Base-by-base conservation (phyloP, 2,329 filamentous ascomycete species). In the Eutypella sp. region DNA sequence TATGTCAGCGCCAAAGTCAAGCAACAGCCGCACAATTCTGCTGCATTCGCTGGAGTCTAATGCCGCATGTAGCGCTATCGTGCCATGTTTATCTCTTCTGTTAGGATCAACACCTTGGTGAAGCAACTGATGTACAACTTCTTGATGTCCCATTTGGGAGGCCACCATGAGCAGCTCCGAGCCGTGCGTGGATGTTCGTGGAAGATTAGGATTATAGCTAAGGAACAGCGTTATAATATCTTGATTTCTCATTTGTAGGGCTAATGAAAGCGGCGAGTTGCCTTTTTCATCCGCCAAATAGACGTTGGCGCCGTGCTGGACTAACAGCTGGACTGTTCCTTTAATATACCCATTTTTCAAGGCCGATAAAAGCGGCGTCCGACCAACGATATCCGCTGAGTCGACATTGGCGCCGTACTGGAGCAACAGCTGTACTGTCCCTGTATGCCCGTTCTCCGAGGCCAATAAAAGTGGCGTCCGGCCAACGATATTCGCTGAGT, bases 391-490 rank as follows among this genome's bases (percentile, higher is more conserved):
- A 29, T 29, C 25, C 8, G 25, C 25, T 29, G 7, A 13, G 8
- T 13, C 25, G 13, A n/a, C n/a, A n/a, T n/a, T n/a, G n/a, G n/a
- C n/a, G n/a, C n/a, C n/a, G n/a, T n/a, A n/a, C n/a, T 48, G 44
- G n/a, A 54, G 49, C 18, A 55, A 46, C 15, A 52, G 38, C 4
- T 39, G 40, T 24, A 57, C 31, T 23, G 57, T 44, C 22, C 47
- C 45, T 42, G 54, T 48, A 44, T 58, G 37, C n/a, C 52, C 46
- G 40, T 52, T 40, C 47, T 54, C 42, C 43, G 44, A 46, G 22
- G 52, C 54, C 49, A 38, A 50, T 29, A 31, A 51, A n/a, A 58
- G 49, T 34, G 56, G 46, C 24, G 46, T 56, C 25, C 29, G 34
- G 20, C 20, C 23, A 13, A 7, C 10, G 1, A 16, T 1, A 20